Evolutionary conservation across 2,329 filamentous ascomycete species (phyloP).

Genomic region (Fusarium sp.): DNA sequence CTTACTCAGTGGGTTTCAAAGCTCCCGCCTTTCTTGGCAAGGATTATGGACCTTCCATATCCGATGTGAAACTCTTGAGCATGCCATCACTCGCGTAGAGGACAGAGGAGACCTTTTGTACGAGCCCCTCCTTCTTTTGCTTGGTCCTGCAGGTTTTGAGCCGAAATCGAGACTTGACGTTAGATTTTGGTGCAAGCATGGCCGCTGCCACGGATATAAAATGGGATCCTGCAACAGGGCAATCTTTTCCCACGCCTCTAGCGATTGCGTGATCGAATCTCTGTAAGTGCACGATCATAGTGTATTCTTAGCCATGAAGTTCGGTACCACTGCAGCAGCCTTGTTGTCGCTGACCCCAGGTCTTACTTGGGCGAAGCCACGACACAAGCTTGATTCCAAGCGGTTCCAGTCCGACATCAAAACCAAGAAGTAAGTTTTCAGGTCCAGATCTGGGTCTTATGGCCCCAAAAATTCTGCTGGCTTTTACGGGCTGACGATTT

Average conservation of each 20-base stretch:
- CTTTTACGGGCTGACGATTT: neutral
- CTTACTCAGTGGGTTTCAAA: neutral
- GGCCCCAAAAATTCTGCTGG: neutral
- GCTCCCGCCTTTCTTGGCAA: constrained; percentile 1
- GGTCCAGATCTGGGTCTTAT: neutral
- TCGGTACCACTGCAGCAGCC: constrained; percentile 11
- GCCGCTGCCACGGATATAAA: neutral
- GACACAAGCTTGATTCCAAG: constrained; percentile 29
- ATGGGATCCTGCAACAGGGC: neutral
- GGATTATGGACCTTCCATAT: constrained; percentile 29
- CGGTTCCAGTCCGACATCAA: constrained; percentile 30
- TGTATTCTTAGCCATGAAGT: constrained; percentile 5
- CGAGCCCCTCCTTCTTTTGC: neutral
- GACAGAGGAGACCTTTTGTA: neutral
- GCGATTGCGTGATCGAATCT: neutral
- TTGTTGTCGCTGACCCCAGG: constrained; percentile 21
- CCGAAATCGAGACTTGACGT: neutral
- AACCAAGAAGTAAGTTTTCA: constrained; percentile 20
- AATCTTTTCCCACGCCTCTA: neutral
- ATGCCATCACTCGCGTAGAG: neutral
- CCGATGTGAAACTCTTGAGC: constrained; percentile 12
- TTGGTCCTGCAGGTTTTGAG: neutral
- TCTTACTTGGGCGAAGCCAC: constrained; percentile 10
- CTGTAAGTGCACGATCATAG: neutral
- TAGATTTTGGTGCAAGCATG: neutral